Conservation (phyloP, 495 filamentous ascomycete genomes). For the Penicillium bovifimosum region DNA sequence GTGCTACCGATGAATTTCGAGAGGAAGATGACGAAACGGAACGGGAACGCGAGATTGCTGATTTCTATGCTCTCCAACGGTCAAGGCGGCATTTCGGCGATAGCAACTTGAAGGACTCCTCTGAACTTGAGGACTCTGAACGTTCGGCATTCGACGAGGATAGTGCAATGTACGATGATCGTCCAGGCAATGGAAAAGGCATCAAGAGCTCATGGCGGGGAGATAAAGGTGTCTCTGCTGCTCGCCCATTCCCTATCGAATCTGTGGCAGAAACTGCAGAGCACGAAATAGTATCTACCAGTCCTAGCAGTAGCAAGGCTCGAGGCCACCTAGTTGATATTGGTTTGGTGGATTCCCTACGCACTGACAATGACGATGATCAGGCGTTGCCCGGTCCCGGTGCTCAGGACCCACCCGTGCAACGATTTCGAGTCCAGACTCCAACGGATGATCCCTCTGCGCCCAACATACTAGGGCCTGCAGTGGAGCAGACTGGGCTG, state of each 20-base stretch:
- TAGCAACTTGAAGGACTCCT: constrained; percentile 71
- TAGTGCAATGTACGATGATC: constrained; percentile 29
- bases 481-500: constrained; percentile 44
- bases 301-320: constrained; percentile 49
- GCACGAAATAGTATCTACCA: constrained; percentile 27
- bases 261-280: constrained; percentile 30
- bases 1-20: constrained; percentile 70
- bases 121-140: constrained; percentile 66
- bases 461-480: constrained; percentile 35
- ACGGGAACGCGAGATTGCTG: constrained; percentile 84
- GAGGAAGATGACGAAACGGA: constrained; percentile 91
- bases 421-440: constrained; percentile 65
- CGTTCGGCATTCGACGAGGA: constrained; percentile 53
- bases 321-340: constrained; percentile 81
- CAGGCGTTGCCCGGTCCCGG: constrained; percentile 54
- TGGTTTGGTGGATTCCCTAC: constrained; percentile 66
- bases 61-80: constrained; percentile 84
- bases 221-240: constrained; percentile 26
- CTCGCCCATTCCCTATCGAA: constrained; percentile 22
- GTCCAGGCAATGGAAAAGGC: constrained; percentile 37
- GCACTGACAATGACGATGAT: constrained; percentile 36
- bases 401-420: constrained; percentile 74
- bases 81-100: constrained; percentile 84
- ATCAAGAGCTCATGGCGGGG: constrained; percentile 53
- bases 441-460: constrained; percentile 28